Evolutionary conservation across 192 early-diverging fungal genomes (phyloP).

Genomic region (Rhizophlyctis rosea): DNA sequence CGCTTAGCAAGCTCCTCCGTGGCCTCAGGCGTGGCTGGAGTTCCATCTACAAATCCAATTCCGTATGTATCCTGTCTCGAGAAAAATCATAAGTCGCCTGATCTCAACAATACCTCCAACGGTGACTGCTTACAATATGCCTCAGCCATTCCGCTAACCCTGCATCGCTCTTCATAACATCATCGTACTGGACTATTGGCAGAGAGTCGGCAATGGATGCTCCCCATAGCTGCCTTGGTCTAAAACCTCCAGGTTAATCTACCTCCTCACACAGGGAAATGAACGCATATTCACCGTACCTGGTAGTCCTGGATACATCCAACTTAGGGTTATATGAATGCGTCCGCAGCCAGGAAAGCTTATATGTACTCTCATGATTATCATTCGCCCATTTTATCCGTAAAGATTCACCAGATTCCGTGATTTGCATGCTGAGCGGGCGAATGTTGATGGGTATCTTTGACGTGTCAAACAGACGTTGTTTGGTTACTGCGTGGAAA

Average conservation of each 20-base stretch:
- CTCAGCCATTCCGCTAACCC: conserved; percentile 68
- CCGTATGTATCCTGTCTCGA: conserved; percentile 58
- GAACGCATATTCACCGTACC: neutral
- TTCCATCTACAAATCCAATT: conserved; percentile 70
- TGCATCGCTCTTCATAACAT: conserved; percentile 63
- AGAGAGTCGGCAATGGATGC: conserved; percentile 32
- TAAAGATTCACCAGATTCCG: conserved; percentile 29
- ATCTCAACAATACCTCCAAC: conserved; percentile 8
- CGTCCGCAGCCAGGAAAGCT: conserved; percentile 58
- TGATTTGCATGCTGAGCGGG: conserved; percentile 39
- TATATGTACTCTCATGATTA: conserved; percentile 56
- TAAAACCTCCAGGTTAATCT: neutral
- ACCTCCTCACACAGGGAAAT: neutral
- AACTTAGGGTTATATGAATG: conserved; percentile 66
- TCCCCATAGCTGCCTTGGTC: conserved; percentile 37
- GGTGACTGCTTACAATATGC: too few relatives aligned
- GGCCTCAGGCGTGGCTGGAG: conserved; percentile 58
- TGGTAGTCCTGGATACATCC: neutral
- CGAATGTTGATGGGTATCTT: conserved; percentile 58
- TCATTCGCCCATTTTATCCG: conserved; percentile 41
- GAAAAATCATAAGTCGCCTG: conserved; percentile 3
- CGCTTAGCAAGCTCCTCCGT: conserved; percentile 63
- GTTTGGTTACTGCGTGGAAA: conserved; percentile 73
- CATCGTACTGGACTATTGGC: conserved; percentile 52
- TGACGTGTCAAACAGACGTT: conserved; percentile 68